These are phyloP conservation scores for Lactifluus rugatus DNA, from an alignment of 768 basidiomycete species.

Conservation along the genomic window DNA sequence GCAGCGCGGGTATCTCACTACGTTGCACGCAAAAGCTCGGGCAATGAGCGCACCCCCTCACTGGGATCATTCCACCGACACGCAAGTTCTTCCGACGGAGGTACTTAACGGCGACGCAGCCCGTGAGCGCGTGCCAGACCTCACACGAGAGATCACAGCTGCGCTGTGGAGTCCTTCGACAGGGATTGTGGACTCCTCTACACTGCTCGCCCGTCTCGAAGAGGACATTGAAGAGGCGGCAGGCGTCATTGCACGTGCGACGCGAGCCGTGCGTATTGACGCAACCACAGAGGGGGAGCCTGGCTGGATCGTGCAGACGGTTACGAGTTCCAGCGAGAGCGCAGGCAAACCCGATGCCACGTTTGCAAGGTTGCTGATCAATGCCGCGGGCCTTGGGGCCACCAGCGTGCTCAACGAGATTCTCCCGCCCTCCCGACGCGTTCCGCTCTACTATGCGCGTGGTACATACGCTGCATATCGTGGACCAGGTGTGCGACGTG, in stretches of 20 bases:
- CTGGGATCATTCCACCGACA: conserved; percentile 22
- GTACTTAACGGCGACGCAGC: conserved; percentile 63
- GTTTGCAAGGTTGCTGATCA: conserved; percentile 67
- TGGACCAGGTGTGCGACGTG: conserved; percentile 59
- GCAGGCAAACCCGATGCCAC: conserved; percentile 47
- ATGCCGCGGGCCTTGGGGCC: conserved; percentile 70
- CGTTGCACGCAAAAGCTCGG: conserved; percentile 54
- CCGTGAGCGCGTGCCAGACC: conserved; percentile 68
- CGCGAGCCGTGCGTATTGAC: conserved; percentile 81
- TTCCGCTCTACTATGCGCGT: conserved; percentile 71
- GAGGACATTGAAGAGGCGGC: conserved; percentile 64
- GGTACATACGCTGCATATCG: conserved; percentile 86
- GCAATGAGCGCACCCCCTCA: conserved; percentile 42
- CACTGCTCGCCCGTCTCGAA: conserved; percentile 75
- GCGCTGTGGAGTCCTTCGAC: conserved; percentile 81
- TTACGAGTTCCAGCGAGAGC: conserved; percentile 35
- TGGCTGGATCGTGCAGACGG: conserved; percentile 86
- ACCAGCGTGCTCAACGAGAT: conserved; percentile 63
- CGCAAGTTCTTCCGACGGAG: conserved; percentile 46
- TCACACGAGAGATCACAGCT: conserved; percentile 57
- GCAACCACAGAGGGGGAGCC: conserved; percentile 33
- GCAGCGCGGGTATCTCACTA: conserved; percentile 62
- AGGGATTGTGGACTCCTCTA: conserved; percentile 84
- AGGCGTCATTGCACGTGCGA: conserved; percentile 67
- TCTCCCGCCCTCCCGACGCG: conserved; percentile 42